Evolutionary conservation across 148 eudicot genomes (phyloP), one percentile per base, ranked within the genome.

Genomic region (Heliosperma pusillum): DNA sequence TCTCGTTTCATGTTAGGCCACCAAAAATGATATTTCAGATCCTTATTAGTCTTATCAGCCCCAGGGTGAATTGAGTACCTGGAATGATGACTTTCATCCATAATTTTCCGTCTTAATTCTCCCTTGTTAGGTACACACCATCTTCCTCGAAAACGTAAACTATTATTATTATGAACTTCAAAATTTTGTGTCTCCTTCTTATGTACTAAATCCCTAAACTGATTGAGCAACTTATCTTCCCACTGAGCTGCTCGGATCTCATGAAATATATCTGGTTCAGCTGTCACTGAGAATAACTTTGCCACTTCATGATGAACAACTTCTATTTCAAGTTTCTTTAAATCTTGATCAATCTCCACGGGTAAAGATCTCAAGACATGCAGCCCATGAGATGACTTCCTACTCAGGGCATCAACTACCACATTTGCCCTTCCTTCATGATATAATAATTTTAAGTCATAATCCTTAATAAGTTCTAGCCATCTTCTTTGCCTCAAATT

Each of bases 391-490:
- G n/a, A 6, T 26, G 67, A 3, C 8, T 26, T 66, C 7, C 70
- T 1, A 7, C 50, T 66, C 5, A 66, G 12, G 1, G 50, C 24
- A 9, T 36, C 50, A 0, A 50, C 70, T 33, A 66, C 70, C 1
- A 66, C 45, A 19, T 66, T 66, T 0, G 50, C 47, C n/a, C 33
- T 66, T 5, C 70, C 70, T 13, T 66, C 70, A 7, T 66, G 70
- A 33, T 66, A 66, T 1, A 13, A 12, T 40, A 66, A 0, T 5
- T 66, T 50, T n/a, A 63, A 6, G 12, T 63, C 67, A 1, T 63
- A 29, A 4, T 63, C 67, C 7, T 63, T 63, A 27, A 63, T 63
- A 1, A 63, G 19, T 2, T 63, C 40, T 15, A 63, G 27, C 67
- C 60, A 56, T 4, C 60, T 17, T 19, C 60, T 3, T 17, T 56